These are phyloP conservation scores for Argentina anserina DNA, from an alignment of 306 rosid species.

Conservation along the genomic window DNA sequence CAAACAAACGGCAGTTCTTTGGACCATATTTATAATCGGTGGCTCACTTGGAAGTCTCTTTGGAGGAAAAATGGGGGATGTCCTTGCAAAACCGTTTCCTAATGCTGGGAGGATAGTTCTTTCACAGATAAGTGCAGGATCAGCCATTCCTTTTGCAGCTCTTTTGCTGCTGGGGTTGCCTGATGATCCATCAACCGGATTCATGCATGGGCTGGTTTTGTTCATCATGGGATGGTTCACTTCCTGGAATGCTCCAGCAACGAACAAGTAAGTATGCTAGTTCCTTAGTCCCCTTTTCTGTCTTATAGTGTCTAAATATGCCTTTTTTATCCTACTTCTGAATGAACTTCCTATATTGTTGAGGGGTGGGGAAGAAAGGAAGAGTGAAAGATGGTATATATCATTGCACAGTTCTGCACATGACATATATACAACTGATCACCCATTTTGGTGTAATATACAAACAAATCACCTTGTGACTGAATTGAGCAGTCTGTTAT, in stretches of 20 bases:
- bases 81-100: slow-evolving; percentile 52
- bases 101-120: slow-evolving; percentile 66
- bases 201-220: slow-evolving; percentile 60
- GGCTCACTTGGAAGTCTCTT: slow-evolving; percentile 72
- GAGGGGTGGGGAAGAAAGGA: background rate
- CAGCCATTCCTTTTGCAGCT: slow-evolving; percentile 68
- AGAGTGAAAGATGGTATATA: background rate
- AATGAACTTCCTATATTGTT: background rate
- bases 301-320: background rate
- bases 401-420: background rate
- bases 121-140: slow-evolving; percentile 78
- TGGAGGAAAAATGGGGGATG: slow-evolving; percentile 82
- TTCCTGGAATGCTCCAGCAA: slow-evolving; percentile 72
- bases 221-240: slow-evolving; percentile 64
- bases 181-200: slow-evolving; percentile 56
- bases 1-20: slow-evolving; percentile 54
- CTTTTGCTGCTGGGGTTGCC: slow-evolving; percentile 62
- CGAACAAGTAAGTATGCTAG: slow-evolving; percentile 58
- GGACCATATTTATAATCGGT: slow-evolving; percentile 54
- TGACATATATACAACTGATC: background rate
- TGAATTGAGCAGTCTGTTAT: background rate
- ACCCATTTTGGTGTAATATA: background rate
- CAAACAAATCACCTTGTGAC: too few species aligned
- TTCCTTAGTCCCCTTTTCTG: background rate
- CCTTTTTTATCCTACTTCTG: background rate